A percentile compares a stretch with the other conserved stretches of the same genome.
Evolutionary conservation across 352 stramenopile genomes (phyloP).

Genomic region (Globisporangium rhizosaccharum): DNA sequence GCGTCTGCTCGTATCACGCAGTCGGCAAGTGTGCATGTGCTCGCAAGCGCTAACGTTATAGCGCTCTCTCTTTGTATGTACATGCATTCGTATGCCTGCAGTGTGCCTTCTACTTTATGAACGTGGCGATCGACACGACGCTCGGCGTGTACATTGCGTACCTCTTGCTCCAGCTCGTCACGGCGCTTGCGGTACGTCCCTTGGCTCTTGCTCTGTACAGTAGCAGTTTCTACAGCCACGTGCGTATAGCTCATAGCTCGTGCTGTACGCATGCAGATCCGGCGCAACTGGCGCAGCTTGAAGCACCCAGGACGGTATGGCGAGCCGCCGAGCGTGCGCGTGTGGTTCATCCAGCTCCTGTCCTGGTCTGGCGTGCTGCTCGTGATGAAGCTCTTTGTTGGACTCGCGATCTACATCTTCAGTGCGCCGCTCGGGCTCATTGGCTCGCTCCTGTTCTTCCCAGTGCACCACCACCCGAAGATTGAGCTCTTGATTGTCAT

Average conservation of each 20-base stretch:
- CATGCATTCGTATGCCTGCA: conserved; percentile 12
- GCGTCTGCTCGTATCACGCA: background rate
- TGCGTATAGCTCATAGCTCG: background rate
- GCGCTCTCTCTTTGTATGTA: background rate
- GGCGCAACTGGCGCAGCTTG: conserved; percentile 52
- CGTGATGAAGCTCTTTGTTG: conserved; percentile 69
- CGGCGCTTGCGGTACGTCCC: conserved; percentile 40
- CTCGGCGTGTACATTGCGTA: conserved; percentile 80
- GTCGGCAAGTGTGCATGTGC: background rate
- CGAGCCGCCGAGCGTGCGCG: conserved; percentile 50
- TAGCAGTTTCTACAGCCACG: background rate
- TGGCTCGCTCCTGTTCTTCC: conserved; percentile 61
- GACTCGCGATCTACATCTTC: conserved; percentile 53
- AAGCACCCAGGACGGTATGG: conserved; percentile 65
- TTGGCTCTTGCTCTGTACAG: background rate
- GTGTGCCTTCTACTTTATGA: conserved; percentile 87
- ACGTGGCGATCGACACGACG: conserved; percentile 80
- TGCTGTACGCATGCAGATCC: conserved; percentile 20
- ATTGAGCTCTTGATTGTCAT: conserved; percentile 80
- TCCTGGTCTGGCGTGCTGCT: conserved; percentile 63
- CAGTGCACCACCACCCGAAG: conserved; percentile 64
- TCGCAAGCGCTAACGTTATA: background rate
- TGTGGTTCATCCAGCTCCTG: conserved; percentile 58
- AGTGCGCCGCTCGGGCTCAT: conserved; percentile 51
- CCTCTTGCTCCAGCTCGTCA: conserved; percentile 60